These are phyloP conservation scores for Saccharomycopsis javanensis DNA, from an alignment of 805 yeast genomes.

Conservation along the genomic window DNA sequence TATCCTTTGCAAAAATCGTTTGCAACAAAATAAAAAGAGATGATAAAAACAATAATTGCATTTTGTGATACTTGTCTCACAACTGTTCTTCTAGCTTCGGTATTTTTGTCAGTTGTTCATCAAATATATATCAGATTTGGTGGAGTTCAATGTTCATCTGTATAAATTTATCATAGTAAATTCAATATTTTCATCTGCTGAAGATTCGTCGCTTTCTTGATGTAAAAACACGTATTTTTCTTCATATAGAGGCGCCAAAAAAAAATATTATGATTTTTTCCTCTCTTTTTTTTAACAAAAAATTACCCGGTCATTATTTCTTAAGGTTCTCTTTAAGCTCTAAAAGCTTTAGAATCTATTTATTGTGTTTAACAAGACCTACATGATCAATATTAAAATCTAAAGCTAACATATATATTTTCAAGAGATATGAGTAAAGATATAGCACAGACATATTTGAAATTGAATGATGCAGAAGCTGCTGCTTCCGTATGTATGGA, in stretches of 20 bases:
- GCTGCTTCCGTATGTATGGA: constrained; percentile 37
- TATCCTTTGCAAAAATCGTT: constrained; percentile 1
- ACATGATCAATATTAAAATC: background rate
- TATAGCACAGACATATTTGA: constrained; percentile 48
- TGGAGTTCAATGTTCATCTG: too few species aligned
- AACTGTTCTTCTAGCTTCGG: background rate
- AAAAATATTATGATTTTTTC: too few species aligned
- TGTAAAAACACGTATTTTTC: background rate
- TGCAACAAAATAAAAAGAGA: background rate
- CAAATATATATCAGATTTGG: too few species aligned
- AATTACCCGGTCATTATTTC: background rate
- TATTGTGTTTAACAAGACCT: background rate
- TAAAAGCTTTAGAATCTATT: too few species aligned
- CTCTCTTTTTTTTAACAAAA: background rate
- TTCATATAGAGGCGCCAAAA: background rate
- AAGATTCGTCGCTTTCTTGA: background rate
- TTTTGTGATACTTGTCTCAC: background rate
- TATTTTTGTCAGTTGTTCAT: background rate
- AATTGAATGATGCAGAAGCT: constrained; percentile 57
- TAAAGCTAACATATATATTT: too few species aligned
- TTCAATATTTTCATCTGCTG: too few species aligned
- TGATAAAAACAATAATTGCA: background rate
- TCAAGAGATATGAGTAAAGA: constrained; percentile 24
- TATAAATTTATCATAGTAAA: too few species aligned
- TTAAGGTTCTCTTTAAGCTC: too few species aligned